A percentile compares a stretch with the other conserved stretches of the same genome.
Conservation (phyloP, 2,329 filamentous ascomycete species). For the Penicillium olsonii region DNA sequence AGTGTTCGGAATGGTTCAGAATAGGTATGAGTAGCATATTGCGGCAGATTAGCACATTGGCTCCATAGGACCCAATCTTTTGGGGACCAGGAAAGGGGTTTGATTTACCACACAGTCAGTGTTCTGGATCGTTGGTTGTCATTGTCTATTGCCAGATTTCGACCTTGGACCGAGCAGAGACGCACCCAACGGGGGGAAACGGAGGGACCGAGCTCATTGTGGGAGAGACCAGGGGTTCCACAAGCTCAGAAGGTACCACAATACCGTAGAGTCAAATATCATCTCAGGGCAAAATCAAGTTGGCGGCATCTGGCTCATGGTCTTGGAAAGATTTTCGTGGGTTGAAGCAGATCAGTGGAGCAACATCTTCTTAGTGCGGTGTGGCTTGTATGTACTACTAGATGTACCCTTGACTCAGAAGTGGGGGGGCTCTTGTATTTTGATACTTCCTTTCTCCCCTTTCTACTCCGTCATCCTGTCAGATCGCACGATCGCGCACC, state of each 20-base stretch:
- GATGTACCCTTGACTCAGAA: not conserved
- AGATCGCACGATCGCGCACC: not conserved
- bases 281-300: constrained; percentile 3
- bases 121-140: constrained; percentile 4
- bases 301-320: too few species aligned
- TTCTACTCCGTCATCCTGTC: too few species aligned
- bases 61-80: not conserved
- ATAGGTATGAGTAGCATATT: not conserved
- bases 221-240: constrained; percentile 10
- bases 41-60: constrained; percentile 1
- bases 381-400: not conserved
- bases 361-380: constrained; percentile 2
- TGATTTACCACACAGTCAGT: not conserved
- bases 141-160: not conserved
- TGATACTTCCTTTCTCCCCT: not conserved
- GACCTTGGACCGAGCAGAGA: not conserved
- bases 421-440: not conserved
- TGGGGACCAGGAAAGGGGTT: not conserved
- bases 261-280: constrained; percentile 4
- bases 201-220: constrained; percentile 6
- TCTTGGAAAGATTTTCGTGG: constrained; percentile 6
- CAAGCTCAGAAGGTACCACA: constrained; percentile 12
- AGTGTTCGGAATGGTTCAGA: constrained; percentile 1
- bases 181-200: constrained; percentile 1
- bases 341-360: constrained; percentile 13